Percentiles rank a stretch among this genome's conserved stretches.
Conservation (phyloP, 306 rosid genomes). For the Geum urbanum region DNA sequence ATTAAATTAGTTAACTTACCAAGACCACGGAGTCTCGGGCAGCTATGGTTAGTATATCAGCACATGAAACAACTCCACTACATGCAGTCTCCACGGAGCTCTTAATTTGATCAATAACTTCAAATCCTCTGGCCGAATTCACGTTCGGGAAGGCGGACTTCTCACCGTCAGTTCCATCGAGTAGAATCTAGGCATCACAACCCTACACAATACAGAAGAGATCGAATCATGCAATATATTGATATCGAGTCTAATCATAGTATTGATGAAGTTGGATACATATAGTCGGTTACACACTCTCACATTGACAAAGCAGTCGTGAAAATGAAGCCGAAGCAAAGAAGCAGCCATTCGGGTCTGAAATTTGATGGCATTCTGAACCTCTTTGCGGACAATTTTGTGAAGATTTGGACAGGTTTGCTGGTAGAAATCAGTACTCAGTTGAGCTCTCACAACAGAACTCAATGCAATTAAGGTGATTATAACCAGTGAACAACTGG, state of each 20-base stretch:
- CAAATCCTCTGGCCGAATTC: conserved; percentile 77
- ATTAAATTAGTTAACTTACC: conserved; percentile 37
- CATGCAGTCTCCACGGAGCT: conserved; percentile 71
- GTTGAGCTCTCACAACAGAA: conserved; percentile 45
- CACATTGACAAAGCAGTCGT: conserved; percentile 90
- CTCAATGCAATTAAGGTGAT: conserved; percentile 34
- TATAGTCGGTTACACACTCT: conserved; percentile 26
- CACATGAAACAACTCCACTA: conserved; percentile 74
- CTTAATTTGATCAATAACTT: conserved; percentile 73
- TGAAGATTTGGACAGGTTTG: conserved; percentile 57
- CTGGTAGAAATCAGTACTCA: conserved; percentile 57
- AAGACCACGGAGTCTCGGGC: conserved; percentile 79
- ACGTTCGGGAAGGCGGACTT: conserved; percentile 57
- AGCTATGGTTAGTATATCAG: conserved; percentile 74
- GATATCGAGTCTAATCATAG: background rate
- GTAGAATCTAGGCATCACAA: conserved; percentile 74
- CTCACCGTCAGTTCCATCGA: conserved; percentile 63
- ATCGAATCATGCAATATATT: background rate
- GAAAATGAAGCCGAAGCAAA: conserved; percentile 86
- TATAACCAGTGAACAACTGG: conserved; percentile 15
- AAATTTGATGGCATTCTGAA: conserved; percentile 44
- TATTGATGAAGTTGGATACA: background rate
- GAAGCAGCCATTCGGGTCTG: conserved; percentile 91
- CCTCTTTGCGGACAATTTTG: conserved; percentile 52
- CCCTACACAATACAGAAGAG: conserved; percentile 39